These are phyloP conservation scores for Aspergillus conjunctus DNA, from an alignment of 495 filamentous ascomycete species.

Conservation along the genomic window DNA sequence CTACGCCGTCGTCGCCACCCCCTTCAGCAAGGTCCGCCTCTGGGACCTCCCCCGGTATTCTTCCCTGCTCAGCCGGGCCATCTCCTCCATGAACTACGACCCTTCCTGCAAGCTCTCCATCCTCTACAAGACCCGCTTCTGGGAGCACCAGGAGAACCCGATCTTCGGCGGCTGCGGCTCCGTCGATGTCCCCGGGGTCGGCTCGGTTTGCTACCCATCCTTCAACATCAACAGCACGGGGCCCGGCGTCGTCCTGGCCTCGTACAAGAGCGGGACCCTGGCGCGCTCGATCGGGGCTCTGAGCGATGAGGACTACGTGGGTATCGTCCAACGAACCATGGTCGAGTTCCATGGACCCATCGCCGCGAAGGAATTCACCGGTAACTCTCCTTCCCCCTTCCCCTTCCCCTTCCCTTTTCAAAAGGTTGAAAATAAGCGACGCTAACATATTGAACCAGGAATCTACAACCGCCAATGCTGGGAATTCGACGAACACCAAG, in stretches of 20 bases:
- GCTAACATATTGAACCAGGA: conserved; percentile 5
- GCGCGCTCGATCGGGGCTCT: conserved; percentile 50
- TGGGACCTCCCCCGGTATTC: conserved; percentile 56
- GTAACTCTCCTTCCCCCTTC: conserved; percentile 21
- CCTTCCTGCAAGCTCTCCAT: conserved; percentile 66
- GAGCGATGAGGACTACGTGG: conserved; percentile 55
- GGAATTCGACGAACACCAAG: conserved; percentile 55
- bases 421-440: background rate
- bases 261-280: conserved; percentile 51
- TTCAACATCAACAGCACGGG: conserved; percentile 64
- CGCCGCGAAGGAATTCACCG: conserved; percentile 58
- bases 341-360: conserved; percentile 61
- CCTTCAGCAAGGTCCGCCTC: conserved; percentile 59
- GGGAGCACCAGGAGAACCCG: conserved; percentile 63
- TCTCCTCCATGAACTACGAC: conserved; percentile 58
- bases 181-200: conserved; percentile 60
- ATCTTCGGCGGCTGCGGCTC: conserved; percentile 64
- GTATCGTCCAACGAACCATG: conserved; percentile 59
- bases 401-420: background rate
- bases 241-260: conserved; percentile 63
- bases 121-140: conserved; percentile 66
- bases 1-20: conserved; percentile 64
- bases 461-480: conserved; percentile 62
- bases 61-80: conserved; percentile 58
- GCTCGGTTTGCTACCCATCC: conserved; percentile 62